Evolutionary conservation across 2,329 filamentous ascomycete species (phyloP).

Genomic region (Sarocladium strictum): DNA sequence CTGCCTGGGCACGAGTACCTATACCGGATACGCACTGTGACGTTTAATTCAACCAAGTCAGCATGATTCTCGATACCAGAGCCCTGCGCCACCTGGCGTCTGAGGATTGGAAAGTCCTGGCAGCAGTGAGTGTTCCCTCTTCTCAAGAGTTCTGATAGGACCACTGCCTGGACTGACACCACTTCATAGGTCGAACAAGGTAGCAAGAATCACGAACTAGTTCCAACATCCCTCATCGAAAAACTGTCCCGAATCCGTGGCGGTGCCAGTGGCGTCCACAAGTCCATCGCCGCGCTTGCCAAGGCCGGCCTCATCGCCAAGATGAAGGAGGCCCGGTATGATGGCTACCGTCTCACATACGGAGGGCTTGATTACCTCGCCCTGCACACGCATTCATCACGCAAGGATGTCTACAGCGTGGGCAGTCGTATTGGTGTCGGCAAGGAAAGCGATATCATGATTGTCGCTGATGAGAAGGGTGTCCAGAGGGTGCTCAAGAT

Average conservation of each 20-base stretch:
- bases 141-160: constrained; percentile 18
- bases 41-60: constrained; percentile 13
- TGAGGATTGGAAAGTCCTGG: constrained; percentile 94
- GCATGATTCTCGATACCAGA: constrained; percentile 93
- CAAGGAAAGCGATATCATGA: constrained; percentile 95
- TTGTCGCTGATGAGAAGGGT: constrained; percentile 77
- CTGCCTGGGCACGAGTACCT: no score
- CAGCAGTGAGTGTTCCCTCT: constrained; percentile 62
- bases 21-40: no score
- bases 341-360: constrained; percentile 94
- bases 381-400: constrained; percentile 78
- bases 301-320: constrained; percentile 88
- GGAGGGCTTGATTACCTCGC: constrained; percentile 97
- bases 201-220: constrained; percentile 94
- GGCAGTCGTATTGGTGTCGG: constrained; percentile 93
- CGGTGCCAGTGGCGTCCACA: constrained; percentile 72
- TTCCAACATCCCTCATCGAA: constrained; percentile 83
- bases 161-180: constrained; percentile 27
- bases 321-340: constrained; percentile 94
- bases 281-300: constrained; percentile 81
- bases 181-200: constrained; percentile 74
- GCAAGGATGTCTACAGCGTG: constrained; percentile 79
- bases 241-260: constrained; percentile 77
- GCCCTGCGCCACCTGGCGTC: constrained; percentile 84
- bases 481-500: constrained; percentile 86